phyloP scores from a whole-genome alignment of 2,329 filamentous ascomycete genomes.

The Fusarium sp. region DNA sequence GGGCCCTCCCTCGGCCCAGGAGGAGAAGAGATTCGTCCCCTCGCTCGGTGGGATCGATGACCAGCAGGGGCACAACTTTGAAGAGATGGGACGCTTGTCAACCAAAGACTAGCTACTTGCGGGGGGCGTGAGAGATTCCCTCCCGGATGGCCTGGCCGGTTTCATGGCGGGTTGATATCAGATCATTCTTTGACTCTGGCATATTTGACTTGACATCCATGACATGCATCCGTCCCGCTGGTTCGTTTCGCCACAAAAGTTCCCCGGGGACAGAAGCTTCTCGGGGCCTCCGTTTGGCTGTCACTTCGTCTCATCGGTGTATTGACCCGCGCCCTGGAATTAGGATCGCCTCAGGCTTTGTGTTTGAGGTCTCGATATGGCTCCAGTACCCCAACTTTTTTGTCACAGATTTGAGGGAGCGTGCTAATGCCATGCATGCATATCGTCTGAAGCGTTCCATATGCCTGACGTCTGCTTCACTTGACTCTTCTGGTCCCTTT shows the following conservation, averaged over 20 bases:
- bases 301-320: neutral
- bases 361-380: neutral
- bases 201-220: neutral
- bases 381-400: neutral
- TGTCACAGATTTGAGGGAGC: neutral
- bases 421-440: neutral
- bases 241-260: slow-evolving; percentile 9
- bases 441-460: neutral
- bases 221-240: neutral
- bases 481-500: neutral
- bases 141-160: neutral
- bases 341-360: neutral
- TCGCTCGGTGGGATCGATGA: neutral
- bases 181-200: neutral
- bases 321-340: neutral
- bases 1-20: neutral
- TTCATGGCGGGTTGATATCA: neutral
- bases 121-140: neutral
- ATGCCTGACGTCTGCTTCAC: neutral
- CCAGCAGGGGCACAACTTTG: neutral
- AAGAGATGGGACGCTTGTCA: neutral
- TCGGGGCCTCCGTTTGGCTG: slow-evolving; percentile 2
- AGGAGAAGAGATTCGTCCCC: neutral
- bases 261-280: neutral
- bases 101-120: neutral